Evolutionary conservation across 2,329 filamentous ascomycete genomes (phyloP).

Genomic region (Colletotrichum agaves): DNA sequence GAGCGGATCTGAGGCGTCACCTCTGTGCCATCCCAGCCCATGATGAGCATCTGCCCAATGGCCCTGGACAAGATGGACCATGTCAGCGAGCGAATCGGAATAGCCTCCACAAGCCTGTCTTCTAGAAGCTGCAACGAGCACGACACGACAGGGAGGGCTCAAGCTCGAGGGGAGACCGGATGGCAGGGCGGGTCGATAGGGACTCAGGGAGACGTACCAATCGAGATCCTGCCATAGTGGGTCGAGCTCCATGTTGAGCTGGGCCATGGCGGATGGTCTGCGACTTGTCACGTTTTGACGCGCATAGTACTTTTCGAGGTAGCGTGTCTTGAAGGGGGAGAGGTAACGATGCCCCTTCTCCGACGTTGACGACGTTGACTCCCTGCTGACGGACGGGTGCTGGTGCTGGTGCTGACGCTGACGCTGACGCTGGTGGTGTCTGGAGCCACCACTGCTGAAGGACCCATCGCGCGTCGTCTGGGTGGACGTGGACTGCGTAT

Average conservation of each 20-base stretch:
- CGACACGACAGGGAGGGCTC: neutral
- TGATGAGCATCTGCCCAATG: conserved; percentile 81
- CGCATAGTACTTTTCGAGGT: conserved; percentile 39
- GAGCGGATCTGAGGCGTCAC: conserved; percentile 85
- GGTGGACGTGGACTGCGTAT: conserved; percentile 12
- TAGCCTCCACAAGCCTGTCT: neutral
- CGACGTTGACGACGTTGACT: conserved; percentile 29
- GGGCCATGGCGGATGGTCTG: conserved; percentile 44
- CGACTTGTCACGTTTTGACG: conserved; percentile 43
- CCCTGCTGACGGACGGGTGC: neutral
- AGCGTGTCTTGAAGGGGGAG: conserved; percentile 39
- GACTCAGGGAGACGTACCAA: conserved; percentile 65
- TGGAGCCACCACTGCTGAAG: neutral
- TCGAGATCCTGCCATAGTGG: conserved; percentile 80
- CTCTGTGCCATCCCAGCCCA: conserved; percentile 87
- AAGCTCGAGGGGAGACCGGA: neutral
- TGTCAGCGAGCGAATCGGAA: conserved; percentile 26
- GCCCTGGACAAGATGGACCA: conserved; percentile 57
- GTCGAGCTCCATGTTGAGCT: conserved; percentile 61
- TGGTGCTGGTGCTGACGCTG: conserved; percentile 8
- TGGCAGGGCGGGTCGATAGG: conserved; percentile 19
- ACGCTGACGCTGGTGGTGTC: conserved; percentile 13
- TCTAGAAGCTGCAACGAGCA: conserved; percentile 14
- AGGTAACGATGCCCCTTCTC: conserved; percentile 35
- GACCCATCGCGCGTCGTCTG: conserved; percentile 19